Evolutionary conservation across 2,329 filamentous ascomycete genomes (phyloP).

Genomic region (Claviceps pazoutovae): DNA sequence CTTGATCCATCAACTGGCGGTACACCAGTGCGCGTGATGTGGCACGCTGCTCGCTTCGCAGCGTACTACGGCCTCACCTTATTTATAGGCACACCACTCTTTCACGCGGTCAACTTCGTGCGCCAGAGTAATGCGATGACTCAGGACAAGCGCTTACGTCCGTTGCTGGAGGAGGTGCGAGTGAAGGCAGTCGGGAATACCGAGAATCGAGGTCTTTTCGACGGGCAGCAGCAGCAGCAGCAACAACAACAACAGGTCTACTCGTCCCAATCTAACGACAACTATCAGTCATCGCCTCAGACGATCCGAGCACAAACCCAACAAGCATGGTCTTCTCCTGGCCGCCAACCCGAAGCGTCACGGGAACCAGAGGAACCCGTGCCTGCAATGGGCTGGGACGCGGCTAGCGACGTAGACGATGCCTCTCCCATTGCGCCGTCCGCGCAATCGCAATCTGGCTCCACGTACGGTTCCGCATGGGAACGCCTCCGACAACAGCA

Average conservation of each 20-base stretch:
- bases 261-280: conserved; percentile 2
- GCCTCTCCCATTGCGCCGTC: conserved; percentile 29
- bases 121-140: conserved; percentile 11
- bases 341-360: conserved; percentile 5
- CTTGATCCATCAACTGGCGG: conserved; percentile 20
- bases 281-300: conserved; percentile 1
- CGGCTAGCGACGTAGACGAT: conserved; percentile 22
- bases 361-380: conserved; percentile 1
- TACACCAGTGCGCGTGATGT: conserved; percentile 13
- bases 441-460: conserved; percentile 11
- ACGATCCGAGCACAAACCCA: conserved; percentile 3
- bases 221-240: not conserved
- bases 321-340: conserved; percentile 7
- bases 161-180: conserved; percentile 11
- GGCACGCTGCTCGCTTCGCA: conserved; percentile 23
- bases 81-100: conserved; percentile 15
- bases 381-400: conserved; percentile 11
- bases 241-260: conserved; percentile 7
- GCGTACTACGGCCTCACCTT: conserved; percentile 18
- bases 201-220: no score
- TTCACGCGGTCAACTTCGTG: conserved; percentile 16
- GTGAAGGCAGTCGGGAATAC: conserved; percentile 6
- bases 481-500: conserved; percentile 30
- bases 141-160: conserved; percentile 17
- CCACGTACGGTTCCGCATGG: conserved; percentile 25